Conservation (phyloP, 2,329 filamentous ascomycete genomes). For the Scedosporium minutisporum region DNA sequence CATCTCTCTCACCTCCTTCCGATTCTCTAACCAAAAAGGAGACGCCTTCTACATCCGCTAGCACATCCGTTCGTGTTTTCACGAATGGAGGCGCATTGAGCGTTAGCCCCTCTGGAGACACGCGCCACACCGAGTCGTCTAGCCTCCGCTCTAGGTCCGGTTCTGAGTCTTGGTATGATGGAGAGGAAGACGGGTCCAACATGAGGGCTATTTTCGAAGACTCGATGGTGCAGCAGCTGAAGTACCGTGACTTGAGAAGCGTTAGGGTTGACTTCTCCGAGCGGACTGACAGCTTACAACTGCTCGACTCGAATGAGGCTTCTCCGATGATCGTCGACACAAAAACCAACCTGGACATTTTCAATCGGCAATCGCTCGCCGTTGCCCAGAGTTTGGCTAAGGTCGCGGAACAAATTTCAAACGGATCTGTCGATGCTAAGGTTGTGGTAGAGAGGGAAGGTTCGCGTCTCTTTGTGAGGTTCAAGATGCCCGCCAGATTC, state of each 20-base stretch:
- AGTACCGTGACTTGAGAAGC: background rate
- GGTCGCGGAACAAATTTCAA: background rate
- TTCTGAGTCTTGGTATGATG: background rate
- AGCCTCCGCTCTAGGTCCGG: background rate
- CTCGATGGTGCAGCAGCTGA: background rate
- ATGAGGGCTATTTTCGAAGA: background rate
- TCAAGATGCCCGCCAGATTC: slow-evolving; percentile 25
- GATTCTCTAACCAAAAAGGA: background rate
- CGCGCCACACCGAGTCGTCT: background rate
- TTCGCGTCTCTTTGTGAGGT: slow-evolving; percentile 24
- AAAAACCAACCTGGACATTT: slow-evolving; percentile 1
- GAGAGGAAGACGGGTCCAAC: background rate
- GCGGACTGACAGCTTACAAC: too few relatives aligned
- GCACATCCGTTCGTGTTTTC: background rate
- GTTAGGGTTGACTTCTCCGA: slow-evolving; percentile 1
- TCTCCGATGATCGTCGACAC: background rate
- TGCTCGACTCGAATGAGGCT: background rate
- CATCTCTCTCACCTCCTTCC: background rate
- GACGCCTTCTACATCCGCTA: background rate
- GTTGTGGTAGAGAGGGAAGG: slow-evolving; percentile 19
- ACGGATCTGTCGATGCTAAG: slow-evolving; percentile 15
- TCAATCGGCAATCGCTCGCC: background rate
- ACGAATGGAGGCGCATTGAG: background rate
- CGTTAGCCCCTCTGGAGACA: background rate
- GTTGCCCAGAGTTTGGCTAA: background rate